Evolutionary conservation across 2,329 filamentous ascomycete genomes (phyloP).

Genomic region (Venturia aucupariae): DNA sequence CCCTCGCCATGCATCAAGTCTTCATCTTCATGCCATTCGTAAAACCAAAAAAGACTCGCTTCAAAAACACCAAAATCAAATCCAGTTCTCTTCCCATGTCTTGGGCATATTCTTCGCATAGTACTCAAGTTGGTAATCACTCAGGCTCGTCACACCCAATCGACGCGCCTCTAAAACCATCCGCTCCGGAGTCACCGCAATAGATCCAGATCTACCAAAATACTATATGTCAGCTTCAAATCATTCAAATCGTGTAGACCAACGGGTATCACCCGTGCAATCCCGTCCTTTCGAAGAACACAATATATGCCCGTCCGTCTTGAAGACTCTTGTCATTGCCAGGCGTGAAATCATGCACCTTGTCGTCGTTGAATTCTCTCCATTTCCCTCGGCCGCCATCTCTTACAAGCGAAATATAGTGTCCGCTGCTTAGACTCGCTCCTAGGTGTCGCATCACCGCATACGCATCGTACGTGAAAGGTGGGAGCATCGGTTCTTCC

Average conservation of each 20-base stretch:
- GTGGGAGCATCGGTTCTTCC: slow-evolving; percentile 38
- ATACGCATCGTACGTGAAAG: slow-evolving; percentile 76
- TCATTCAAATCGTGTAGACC: neutral
- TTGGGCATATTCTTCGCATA: neutral
- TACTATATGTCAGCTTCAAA: neutral
- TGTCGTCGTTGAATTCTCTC: slow-evolving; percentile 51
- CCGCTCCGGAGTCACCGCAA: neutral
- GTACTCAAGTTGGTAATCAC: neutral
- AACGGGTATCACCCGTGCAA: neutral
- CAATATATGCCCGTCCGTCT: slow-evolving; percentile 56
- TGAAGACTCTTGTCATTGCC: slow-evolving; percentile 44
- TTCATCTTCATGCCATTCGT: neutral
- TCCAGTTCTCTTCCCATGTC: neutral
- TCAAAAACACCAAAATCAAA: neutral
- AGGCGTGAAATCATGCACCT: slow-evolving; percentile 39
- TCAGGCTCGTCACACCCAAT: neutral
- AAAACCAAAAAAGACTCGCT: neutral
- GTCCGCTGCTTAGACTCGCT: slow-evolving; percentile 57
- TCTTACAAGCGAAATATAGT: slow-evolving; percentile 62
- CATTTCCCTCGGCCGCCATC: slow-evolving; percentile 45
- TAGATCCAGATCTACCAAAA: neutral
- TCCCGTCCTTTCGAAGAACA: slow-evolving; percentile 46
- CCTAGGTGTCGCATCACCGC: slow-evolving; percentile 74
- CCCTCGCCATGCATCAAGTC: slow-evolving; percentile 6
- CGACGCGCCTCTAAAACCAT: neutral